Evolutionary conservation across 148 eudicot species (phyloP).

Genomic region (Fagopyrum esculentum): DNA sequence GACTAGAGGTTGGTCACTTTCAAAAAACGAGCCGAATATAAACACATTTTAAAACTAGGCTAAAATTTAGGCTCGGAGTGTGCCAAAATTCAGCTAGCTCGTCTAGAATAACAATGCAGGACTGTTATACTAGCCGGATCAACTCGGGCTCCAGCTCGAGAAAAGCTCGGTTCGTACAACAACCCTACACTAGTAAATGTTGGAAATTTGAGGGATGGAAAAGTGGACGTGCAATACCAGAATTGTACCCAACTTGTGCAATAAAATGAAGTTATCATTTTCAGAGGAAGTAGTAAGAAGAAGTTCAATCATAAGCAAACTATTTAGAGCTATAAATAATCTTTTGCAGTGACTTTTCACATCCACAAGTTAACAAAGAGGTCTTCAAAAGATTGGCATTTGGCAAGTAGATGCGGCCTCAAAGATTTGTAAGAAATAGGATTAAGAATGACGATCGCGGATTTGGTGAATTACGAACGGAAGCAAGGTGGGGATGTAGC

Average conservation of each 20-base stretch:
- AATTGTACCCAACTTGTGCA: neutral
- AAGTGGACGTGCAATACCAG: neutral
- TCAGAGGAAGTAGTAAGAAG: neutral
- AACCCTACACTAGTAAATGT: too few relatives aligned
- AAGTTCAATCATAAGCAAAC: neutral
- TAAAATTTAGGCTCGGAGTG: too few relatives aligned
- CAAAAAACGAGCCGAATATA: too few relatives aligned
- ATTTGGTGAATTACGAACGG: neutral
- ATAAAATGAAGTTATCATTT: too few relatives aligned
- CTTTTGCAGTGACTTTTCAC: neutral
- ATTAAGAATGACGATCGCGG: neutral
- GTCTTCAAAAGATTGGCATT: neutral
- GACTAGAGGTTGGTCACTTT: too few relatives aligned
- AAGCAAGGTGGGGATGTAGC: neutral
- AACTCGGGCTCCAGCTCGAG: too few relatives aligned
- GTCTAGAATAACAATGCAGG: too few relatives aligned
- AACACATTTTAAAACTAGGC: too few relatives aligned
- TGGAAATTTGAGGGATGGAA: neutral
- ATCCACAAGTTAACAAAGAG: neutral
- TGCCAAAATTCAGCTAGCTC: too few relatives aligned
- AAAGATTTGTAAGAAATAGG: neutral
- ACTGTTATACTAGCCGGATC: too few relatives aligned
- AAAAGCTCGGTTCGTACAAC: too few relatives aligned
- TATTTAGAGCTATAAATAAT: neutral
- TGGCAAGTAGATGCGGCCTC: neutral